These are phyloP conservation scores for Chlorociboria aeruginascens DNA, from an alignment of 495 filamentous ascomycete species.

Conservation along the genomic window DNA sequence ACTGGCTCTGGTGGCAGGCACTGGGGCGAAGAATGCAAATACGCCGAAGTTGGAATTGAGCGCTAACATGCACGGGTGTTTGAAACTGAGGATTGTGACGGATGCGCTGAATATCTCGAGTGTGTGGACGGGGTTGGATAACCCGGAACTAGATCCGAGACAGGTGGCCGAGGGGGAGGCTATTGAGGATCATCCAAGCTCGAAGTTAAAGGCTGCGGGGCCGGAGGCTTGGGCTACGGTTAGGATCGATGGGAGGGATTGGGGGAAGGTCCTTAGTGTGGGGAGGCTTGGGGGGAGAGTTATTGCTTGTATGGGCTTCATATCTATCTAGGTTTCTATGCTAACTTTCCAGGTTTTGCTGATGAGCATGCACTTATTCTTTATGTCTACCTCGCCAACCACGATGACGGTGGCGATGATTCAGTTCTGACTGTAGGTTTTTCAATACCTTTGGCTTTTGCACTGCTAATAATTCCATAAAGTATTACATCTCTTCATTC, in stretches of 20 bases:
- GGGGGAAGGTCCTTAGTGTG: slow-evolving; percentile 83
- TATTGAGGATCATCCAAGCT: slow-evolving; percentile 60
- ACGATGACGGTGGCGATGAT: slow-evolving; percentile 52
- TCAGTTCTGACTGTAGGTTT: slow-evolving; percentile 65
- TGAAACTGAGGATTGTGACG: slow-evolving; percentile 62
- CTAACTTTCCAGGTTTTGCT: slow-evolving; percentile 28
- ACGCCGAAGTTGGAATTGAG: slow-evolving; percentile 63
- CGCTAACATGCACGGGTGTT: slow-evolving; percentile 84
- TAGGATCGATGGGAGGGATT: slow-evolving; percentile 82
- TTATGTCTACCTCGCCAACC: slow-evolving; percentile 78
- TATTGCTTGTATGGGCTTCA: slow-evolving; percentile 57
- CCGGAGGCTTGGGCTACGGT: slow-evolving; percentile 72
- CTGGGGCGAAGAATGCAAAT: slow-evolving; percentile 15
- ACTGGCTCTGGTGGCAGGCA: slow-evolving; percentile 36
- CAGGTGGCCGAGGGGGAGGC: slow-evolving; percentile 51
- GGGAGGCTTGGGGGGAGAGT: slow-evolving; percentile 77
- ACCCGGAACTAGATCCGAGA: slow-evolving; percentile 69
- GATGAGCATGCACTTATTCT: slow-evolving; percentile 77
- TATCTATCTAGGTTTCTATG: neutral
- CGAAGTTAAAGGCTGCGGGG: slow-evolving; percentile 47
- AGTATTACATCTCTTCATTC: slow-evolving; percentile 26
- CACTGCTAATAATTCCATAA: neutral
- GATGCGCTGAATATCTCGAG: slow-evolving; percentile 72
- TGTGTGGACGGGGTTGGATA: slow-evolving; percentile 69
- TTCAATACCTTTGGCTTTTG: neutral